phyloP scores from a whole-genome alignment of 208 protist species.

The Strigomonas culicis region DNA sequence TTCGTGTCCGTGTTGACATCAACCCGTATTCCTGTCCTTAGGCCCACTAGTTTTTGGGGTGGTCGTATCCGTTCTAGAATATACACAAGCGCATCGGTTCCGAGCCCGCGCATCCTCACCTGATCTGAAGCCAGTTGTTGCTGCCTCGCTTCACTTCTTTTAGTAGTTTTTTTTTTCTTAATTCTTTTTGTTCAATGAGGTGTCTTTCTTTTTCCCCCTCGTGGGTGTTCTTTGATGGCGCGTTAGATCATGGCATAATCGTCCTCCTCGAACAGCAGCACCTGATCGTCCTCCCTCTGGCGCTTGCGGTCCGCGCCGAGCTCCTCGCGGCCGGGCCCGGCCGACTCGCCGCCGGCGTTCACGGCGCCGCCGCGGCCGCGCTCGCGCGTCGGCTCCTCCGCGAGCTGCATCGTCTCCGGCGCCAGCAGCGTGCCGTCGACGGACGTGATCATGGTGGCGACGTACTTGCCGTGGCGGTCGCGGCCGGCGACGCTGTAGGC shows the following conservation, averaged over 20 bases:
- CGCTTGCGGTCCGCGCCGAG: constrained; percentile 26
- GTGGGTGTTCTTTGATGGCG: too few relatives aligned
- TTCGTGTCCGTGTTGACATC: too few relatives aligned
- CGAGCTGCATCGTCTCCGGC: constrained; percentile 42
- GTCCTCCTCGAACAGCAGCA: constrained; percentile 54
- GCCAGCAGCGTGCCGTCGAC: constrained; percentile 40
- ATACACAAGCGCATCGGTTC: background rate
- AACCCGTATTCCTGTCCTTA: too few relatives aligned
- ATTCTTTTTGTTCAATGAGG: too few relatives aligned
- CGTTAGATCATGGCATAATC: constrained; percentile 46
- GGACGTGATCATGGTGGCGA: constrained; percentile 69
- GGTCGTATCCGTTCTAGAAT: too few relatives aligned
- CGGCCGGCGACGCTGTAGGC: constrained; percentile 51
- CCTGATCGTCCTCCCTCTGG: constrained; percentile 43
- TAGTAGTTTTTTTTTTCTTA: background rate
- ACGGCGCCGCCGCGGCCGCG: constrained; percentile 20
- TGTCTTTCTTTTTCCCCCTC: too few relatives aligned
- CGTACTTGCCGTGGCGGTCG: constrained; percentile 45
- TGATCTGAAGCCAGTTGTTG: background rate
- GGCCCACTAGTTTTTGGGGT: too few relatives aligned
- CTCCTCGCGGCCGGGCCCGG: constrained; percentile 3
- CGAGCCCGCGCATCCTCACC: background rate
- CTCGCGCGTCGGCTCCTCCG: constrained; percentile 24
- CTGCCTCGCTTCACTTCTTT: background rate
- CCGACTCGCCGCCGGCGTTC: constrained; percentile 9